Base-by-base conservation (phyloP, 352 stramenopile genomes). In the Peronospora farinosa region DNA sequence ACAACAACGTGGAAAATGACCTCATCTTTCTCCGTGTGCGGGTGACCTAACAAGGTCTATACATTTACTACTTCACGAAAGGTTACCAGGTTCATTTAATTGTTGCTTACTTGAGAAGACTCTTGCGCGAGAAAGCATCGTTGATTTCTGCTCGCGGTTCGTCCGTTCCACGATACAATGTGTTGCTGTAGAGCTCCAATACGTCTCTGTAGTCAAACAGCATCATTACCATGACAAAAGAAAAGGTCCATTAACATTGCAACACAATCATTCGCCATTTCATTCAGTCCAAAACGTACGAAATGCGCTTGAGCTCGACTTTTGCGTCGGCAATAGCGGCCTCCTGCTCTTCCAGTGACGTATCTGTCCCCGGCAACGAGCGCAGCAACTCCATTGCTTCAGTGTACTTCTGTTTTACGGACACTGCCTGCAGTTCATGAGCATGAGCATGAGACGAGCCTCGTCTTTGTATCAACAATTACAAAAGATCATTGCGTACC, bases 101-200 rank as follows among this genome's bases (percentile, higher is more conserved):
- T 10, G 21, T 11, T n/a, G 21, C 33, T 77, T 58, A 92, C 32
- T 74, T 74, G 25, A 74, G 27, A 9, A 92, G 62, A 52, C 76
- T 90, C 46, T 88, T 84, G 33, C 82, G 67, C 4, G 82, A 90
- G 47, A 92, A 92, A 0, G 78, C 82, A 47, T 92, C 82, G 65
- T 92, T 86, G 52, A 91, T 69, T 46, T 88, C 72, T 1, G 78
- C 79, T n/a, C 82, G 82, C 7, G 82, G 79, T 35, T 90, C 82
- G 60, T 91, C 78, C 35, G 79, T 91, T 32, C 82, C 82, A 37
- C 82, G 77, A 60, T 89, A 92, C 32, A 92, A 56, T 35, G 82
- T 92, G 61, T 88, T 85, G 69, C 78, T 88, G 59, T 88, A 92
- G 36, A 92, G 67, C 60, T 92, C 82, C 54, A 87, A 68, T 23